Base-by-base conservation (phyloP, 108 stramenopile species). In the Skeletonema marinoi region DNA sequence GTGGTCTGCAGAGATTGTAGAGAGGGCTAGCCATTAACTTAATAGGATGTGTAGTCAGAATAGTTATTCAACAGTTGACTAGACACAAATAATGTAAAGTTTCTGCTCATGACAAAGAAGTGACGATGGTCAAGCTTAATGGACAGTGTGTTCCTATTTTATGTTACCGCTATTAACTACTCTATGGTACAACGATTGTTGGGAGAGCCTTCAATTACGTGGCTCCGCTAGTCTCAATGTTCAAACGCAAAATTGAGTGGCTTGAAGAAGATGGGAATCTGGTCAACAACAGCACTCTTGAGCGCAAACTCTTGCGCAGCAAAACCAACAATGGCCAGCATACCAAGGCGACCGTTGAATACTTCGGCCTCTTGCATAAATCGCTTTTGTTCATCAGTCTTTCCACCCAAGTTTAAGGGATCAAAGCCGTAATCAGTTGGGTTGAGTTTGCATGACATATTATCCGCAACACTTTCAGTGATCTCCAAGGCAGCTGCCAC, bases 261-360 rank as follows among this genome's bases (percentile, higher is more conserved):
- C 39, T 91, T 81, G 84, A 91, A 91, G 48, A 91, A 91, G 51
- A 91, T 66, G 0, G 90, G 86, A 70, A 80, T 83, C 44, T 83
- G 77, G 68, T 93, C 59, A 17, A 93, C 81, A 16, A 93, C 90
- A 16, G 80, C 85, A 32, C 56, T 77, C 1, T 82, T 54, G 0
- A 71, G 58, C 13, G 81, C 78, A 50, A 72, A 85, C 68, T 93
- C 92, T 83, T 91, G 87, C 14, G 86, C 56, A 3, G 90, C 92
- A 76, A 90, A 93, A 0, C 79, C 83, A 10, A 83, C 83, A 67
- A 93, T 89, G 13, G 90, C 92, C 11, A 93, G 25, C 92, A 93
- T 93, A 61, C 90, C 90, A 36, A 93, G 68, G 10, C 94, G 88
- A 32, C 94, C 94, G 71, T 94, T 88, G 65, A 88, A 88, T 54